phyloP scores from a whole-genome alignment of 306 rosid species.

The Glycine tomentella region DNA sequence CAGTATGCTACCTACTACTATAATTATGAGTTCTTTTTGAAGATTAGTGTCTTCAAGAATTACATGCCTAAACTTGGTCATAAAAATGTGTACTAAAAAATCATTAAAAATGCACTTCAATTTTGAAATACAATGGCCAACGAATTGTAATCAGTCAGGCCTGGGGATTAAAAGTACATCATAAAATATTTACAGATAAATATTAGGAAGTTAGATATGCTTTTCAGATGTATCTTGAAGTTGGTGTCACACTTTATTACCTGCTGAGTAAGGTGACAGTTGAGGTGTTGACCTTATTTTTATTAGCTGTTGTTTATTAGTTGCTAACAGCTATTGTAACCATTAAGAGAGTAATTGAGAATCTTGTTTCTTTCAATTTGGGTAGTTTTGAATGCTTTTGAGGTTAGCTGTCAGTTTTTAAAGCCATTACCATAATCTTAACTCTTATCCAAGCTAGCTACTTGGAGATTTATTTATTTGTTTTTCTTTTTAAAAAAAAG shows the following conservation, averaged over 20 bases:
- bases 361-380: conserved; percentile 23
- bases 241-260: conserved; percentile 11
- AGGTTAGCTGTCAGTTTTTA: neutral
- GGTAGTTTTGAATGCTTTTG: conserved; percentile 9
- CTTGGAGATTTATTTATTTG: conserved; percentile 19
- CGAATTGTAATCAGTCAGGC: conserved; percentile 1
- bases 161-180: neutral
- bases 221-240: conserved; percentile 26
- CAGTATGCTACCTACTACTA: conserved; percentile 57
- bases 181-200: conserved; percentile 7
- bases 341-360: conserved; percentile 21
- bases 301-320: conserved; percentile 25
- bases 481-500: neutral
- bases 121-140: conserved; percentile 8
- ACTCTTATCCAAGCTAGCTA: conserved; percentile 19
- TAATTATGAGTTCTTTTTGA: conserved; percentile 20
- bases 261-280: conserved; percentile 3
- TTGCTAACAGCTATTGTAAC: neutral
- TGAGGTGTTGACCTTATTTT: conserved; percentile 1
- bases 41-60: neutral
- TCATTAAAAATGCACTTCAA: neutral
- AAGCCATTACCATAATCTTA: neutral
- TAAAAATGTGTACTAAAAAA: conserved; percentile 6
- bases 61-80: conserved; percentile 5
- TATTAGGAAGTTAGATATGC: conserved; percentile 30